Base-by-base conservation (phyloP, 1,284 basidiomycete species). In the Testicularia cyperi region DNA sequence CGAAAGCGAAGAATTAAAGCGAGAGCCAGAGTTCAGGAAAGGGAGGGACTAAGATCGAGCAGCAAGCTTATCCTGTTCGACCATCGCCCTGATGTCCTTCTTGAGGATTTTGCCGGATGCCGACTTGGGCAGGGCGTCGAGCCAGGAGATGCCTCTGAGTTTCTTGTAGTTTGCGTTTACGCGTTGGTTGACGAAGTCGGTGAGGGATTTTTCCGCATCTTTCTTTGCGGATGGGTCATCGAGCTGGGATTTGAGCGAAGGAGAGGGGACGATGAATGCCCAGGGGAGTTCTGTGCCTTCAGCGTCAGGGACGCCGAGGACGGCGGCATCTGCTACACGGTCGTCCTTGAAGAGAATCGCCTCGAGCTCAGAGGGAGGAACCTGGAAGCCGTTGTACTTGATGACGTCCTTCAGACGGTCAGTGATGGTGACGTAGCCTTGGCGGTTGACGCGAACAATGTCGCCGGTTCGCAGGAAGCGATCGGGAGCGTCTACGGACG, bases 321-420 rank as follows among this genome's bases (percentile, higher is more conserved):
- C 68, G 25, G 69, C 70, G 12, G 42, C 51, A 38, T 73, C 70
- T 24, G 44, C 51, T 7, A 73, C 54, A 8, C 41, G 34, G 6
- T 58, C 49, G 23, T 67, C 58, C 23, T 60, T 51, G 44, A 67
- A 65, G 42, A 62, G 53, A 21, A 55, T n/a, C 15, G 51, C 53
- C 32, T 76, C 74, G 22, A 76, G 56, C 30, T 76, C 74, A 13
- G 67, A 65, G 1, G 74, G 72, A 2, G 66, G 63, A 3, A 76
- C 71, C 32, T 76, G 74, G 52, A 74, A 76, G 4, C 74, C 74
- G 31, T 73, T 72, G 48, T 64, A 63, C 44, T 76, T 76, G 61
- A 76, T 76, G 8, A 75, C 66, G 26, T 76, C 74, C 52, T 76
- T 76, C 18, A 69, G 34, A 5, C 74, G 60, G 38, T 73, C 72